These are phyloP conservation scores for Rhynchospora breviuscula DNA, from an alignment of 176 grass and related monocot genomes.

Conservation along the genomic window DNA sequence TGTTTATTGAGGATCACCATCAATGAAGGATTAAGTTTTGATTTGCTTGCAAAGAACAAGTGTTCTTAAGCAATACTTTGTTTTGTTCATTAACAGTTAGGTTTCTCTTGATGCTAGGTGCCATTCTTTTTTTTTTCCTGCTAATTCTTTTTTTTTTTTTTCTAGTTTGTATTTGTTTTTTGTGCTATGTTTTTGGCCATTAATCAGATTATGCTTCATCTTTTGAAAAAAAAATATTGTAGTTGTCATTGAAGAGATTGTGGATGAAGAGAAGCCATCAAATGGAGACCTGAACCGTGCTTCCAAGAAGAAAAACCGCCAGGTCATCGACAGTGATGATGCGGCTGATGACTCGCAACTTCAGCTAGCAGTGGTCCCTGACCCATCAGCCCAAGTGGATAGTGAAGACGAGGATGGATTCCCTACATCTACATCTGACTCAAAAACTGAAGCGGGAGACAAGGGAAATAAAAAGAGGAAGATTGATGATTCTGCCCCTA, in stretches of 20 bases:
- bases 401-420: slow-evolving; percentile 99
- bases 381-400: slow-evolving; percentile 33
- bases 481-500: slow-evolving; percentile 25
- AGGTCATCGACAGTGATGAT: slow-evolving; percentile 42
- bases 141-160: not conserved
- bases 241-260: slow-evolving; percentile 96
- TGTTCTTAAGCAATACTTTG: not conserved
- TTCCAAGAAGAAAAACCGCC: slow-evolving; percentile 53
- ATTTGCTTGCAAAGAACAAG: not conserved
- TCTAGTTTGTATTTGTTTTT: not conserved
- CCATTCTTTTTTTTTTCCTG: not conserved
- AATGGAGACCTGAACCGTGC: slow-evolving; percentile 17
- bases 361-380: slow-evolving; percentile 42
- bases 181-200: not conserved
- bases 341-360: slow-evolving; percentile 27
- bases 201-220: not conserved
- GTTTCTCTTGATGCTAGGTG: not conserved
- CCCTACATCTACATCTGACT: slow-evolving; percentile 57
- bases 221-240: slow-evolving; percentile 15
- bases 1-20: not conserved
- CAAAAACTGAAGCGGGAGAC: slow-evolving; percentile 28
- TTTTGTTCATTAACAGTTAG: not conserved
- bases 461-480: slow-evolving; percentile 70
- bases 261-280: slow-evolving; percentile 64
- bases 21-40: not conserved